Evolutionary conservation across 495 filamentous ascomycete genomes (phyloP), one percentile per base, ranked within the genome.

Genomic region (Trichoderma erinaceum): DNA sequence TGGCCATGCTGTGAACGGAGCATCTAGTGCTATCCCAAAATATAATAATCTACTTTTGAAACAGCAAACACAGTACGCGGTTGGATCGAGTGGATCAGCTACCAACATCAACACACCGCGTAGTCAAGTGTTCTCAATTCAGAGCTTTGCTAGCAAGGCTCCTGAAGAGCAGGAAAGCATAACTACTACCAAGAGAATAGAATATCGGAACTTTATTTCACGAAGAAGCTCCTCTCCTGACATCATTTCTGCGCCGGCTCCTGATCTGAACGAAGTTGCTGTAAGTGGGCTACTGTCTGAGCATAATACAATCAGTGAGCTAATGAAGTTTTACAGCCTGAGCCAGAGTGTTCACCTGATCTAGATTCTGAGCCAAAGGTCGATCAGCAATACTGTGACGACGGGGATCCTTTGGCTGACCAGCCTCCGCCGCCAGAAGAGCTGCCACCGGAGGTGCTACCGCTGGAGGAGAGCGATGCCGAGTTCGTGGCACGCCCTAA

Each of bases 61-160:
- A 23, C 65, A 41, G 10, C 63, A 65, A 32, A 65, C 63, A 25
- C 63, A 41, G 35, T 65, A 46, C 43, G 32, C 63, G 23, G 27
- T 66, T 50, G 43, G 65, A 6, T 66, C 65, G 32, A 66, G 65
- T 32, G 65, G 65, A 32, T 18, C 38, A n/a, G 65, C 65, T 23
- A 66, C 65, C 16, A 66, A 66, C 27, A n/a, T 66, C 43, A 66
- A 66, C 43, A 66, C 65, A 29, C 65, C 18, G 43, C 41, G 65
- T 16, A 66, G 21, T 15, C 41, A 66, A 46, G 29, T 66, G 43
- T 46, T 46, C 7, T 65, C 63, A 0, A 21, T 6, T 10, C 32
- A 27, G 5, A 65, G 11, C 16, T n/a, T 41, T 32, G 41, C 35
- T 18, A 65, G 32, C 4, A 15, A n/a, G 32, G 63, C 25, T 41